Percentiles rank a stretch among this genome's conserved stretches.
Evolutionary conservation across 768 basidiomycete genomes (phyloP).

Genomic region (Crassisporium funariophilum): DNA sequence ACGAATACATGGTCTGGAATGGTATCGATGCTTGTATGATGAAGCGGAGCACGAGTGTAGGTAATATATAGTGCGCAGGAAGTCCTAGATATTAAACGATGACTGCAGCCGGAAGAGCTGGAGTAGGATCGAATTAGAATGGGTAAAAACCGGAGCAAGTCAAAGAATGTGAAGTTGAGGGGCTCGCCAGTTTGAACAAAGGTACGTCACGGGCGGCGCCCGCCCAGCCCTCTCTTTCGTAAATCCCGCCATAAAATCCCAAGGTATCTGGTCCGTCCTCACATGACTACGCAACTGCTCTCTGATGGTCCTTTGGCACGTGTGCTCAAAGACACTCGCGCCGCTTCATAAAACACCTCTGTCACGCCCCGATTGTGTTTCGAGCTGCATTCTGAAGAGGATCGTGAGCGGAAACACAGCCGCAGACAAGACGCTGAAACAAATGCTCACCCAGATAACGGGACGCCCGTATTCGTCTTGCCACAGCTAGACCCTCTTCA

Average conservation of each 20-base stretch:
- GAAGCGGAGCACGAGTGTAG: too few species aligned
- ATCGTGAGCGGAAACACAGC: neutral
- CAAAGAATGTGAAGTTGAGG: neutral
- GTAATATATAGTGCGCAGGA: too few species aligned
- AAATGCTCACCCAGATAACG: constrained; percentile 80
- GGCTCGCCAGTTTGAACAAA: neutral
- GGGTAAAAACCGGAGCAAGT: too few species aligned
- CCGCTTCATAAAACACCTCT: constrained; percentile 93
- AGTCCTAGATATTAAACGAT: too few species aligned
- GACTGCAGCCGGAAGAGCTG: too few species aligned
- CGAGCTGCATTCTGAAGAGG: constrained; percentile 83
- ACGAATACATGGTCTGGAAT: too few species aligned
- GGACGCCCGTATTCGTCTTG: constrained; percentile 87
- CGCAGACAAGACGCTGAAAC: neutral
- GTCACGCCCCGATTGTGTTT: constrained; percentile 95
- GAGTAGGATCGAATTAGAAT: too few species aligned
- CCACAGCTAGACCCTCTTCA: constrained; percentile 88
- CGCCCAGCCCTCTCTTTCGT: too few species aligned
- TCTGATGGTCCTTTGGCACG: constrained; percentile 65
- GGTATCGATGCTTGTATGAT: too few species aligned
- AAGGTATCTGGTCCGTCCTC: constrained; percentile 21
- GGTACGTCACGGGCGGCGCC: neutral
- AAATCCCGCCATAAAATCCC: neutral
- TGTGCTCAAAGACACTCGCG: constrained; percentile 78
- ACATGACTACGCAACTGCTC: constrained; percentile 62